phyloP scores from a whole-genome alignment of 1,139 yeast species.

The Zygosaccharomyces pseudobailii region DNA sequence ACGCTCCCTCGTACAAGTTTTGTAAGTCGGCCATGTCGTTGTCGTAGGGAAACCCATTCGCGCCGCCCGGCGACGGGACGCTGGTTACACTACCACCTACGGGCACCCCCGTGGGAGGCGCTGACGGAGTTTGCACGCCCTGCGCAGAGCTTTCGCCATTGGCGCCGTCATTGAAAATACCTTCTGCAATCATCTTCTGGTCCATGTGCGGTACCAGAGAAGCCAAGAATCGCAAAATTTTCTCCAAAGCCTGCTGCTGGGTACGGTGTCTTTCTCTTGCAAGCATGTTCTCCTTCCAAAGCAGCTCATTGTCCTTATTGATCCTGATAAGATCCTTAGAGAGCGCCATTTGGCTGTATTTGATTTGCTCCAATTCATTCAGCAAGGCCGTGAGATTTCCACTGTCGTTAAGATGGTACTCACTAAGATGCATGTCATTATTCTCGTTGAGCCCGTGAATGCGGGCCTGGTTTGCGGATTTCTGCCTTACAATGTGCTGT shows the following conservation, averaged over 20 bases:
- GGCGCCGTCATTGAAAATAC: constrained; percentile 20
- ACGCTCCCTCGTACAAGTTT: neutral
- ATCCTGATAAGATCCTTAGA: constrained; percentile 80
- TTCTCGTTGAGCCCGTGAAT: constrained; percentile 7
- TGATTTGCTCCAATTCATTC: constrained; percentile 70
- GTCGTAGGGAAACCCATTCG: neutral
- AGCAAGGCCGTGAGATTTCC: constrained; percentile 54
- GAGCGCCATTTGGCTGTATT: constrained; percentile 71
- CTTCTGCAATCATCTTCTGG: constrained; percentile 43
- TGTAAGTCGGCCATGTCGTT: constrained; percentile 1
- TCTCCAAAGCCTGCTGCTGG: constrained; percentile 84
- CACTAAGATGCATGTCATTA: constrained; percentile 13
- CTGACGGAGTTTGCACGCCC: neutral
- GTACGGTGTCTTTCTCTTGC: constrained; percentile 80
- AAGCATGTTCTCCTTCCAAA: constrained; percentile 84
- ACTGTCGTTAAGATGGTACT: constrained; percentile 15
- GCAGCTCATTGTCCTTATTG: constrained; percentile 77
- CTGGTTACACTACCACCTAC: neutral
- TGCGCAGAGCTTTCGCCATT: neutral
- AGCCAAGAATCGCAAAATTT: constrained; percentile 81
- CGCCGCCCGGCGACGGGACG: neutral
- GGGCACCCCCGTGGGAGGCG: neutral
- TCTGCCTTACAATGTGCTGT: constrained; percentile 60
- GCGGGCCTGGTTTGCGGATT: constrained; percentile 18
- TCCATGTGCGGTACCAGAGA: constrained; percentile 62